Conservation (phyloP, 1,284 basidiomycete genomes). For the Paramarasmius palmivorus region DNA sequence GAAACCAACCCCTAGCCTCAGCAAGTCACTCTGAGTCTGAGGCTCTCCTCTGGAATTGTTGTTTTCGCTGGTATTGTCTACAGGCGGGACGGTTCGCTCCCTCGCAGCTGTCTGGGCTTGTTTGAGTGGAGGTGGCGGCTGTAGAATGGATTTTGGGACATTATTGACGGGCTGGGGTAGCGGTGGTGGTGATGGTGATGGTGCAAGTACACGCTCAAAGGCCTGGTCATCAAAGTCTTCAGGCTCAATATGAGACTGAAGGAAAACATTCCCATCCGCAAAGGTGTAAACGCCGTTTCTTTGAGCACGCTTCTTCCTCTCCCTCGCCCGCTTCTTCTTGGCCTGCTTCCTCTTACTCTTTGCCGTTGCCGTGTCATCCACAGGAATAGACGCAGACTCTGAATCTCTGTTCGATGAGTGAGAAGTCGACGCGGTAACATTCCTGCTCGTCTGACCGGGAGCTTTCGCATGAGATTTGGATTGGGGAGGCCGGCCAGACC, state of each 20-base stretch:
- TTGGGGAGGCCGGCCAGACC: too few relatives aligned
- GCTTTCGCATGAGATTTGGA: too few relatives aligned
- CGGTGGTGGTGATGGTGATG: neutral
- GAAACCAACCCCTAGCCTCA: constrained; percentile 54
- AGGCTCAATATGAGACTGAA: constrained; percentile 1
- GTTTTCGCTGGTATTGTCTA: too few relatives aligned
- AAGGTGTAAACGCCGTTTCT: constrained; percentile 10
- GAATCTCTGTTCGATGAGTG: too few relatives aligned
- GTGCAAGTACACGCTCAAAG: neutral
- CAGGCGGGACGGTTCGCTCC: neutral
- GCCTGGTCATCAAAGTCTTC: neutral
- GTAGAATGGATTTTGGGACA: neutral
- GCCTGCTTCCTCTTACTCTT: constrained; percentile 5
- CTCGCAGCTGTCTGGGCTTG: neutral
- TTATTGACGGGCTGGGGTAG: neutral
- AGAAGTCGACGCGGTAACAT: too few relatives aligned
- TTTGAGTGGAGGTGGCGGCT: neutral
- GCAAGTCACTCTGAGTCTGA: constrained; percentile 39
- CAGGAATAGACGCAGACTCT: too few relatives aligned
- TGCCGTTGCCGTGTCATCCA: neutral
- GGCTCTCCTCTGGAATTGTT: neutral
- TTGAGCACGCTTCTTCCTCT: constrained; percentile 1
- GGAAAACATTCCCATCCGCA: constrained; percentile 1
- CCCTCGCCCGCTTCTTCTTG: constrained; percentile 4
- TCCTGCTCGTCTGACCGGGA: too few relatives aligned